These are phyloP conservation scores for Mycena albidolilacea DNA, from an alignment of 768 basidiomycete species.

Conservation along the genomic window DNA sequence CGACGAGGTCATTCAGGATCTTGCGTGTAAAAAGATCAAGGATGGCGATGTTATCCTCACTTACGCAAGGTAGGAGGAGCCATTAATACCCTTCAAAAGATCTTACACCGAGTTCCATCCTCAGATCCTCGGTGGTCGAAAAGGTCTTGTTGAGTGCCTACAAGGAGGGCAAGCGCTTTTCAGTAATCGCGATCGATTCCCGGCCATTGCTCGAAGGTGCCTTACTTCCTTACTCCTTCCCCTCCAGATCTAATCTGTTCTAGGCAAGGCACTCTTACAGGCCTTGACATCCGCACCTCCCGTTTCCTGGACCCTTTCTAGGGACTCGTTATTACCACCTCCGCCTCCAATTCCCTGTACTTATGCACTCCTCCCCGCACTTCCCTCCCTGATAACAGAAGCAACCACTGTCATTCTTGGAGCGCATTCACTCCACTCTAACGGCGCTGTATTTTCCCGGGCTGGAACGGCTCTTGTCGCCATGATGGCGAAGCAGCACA, in stretches of 20 bases:
- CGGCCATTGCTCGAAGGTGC: slow-evolving; percentile 92
- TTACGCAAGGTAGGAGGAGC: slow-evolving; percentile 79
- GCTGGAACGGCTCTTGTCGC: slow-evolving; percentile 97
- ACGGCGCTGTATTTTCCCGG: slow-evolving; percentile 94
- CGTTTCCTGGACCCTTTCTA: slow-evolving; percentile 42
- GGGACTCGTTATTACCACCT: slow-evolving; percentile 34
- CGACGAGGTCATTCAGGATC: slow-evolving; percentile 92
- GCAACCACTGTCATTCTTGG: slow-evolving; percentile 91
- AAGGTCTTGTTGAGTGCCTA: slow-evolving; percentile 88
- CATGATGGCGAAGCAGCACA: slow-evolving; percentile 93
- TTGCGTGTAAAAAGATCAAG: slow-evolving; percentile 93
- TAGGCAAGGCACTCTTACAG: slow-evolving; percentile 85
- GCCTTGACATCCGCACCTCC: slow-evolving; percentile 71
- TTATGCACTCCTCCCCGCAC: slow-evolving; percentile 91
- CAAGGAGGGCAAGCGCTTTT: slow-evolving; percentile 81
- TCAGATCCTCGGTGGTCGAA: slow-evolving; percentile 94
- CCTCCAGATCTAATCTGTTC: slow-evolving; percentile 4
- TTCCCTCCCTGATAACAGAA: slow-evolving; percentile 84
- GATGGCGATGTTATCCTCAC: slow-evolving; percentile 94
- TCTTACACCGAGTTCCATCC: slow-evolving; percentile 25
- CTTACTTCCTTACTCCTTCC: slow-evolving; percentile 7
- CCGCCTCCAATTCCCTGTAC: slow-evolving; percentile 82
- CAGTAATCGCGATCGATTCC: slow-evolving; percentile 96
- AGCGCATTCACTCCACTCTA: slow-evolving; percentile 94
- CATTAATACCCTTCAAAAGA: slow-evolving; percentile 3